These are phyloP conservation scores for Paraconiothyrium sp. DNA, from an alignment of 2,329 filamentous ascomycete genomes.

Conservation along the genomic window DNA sequence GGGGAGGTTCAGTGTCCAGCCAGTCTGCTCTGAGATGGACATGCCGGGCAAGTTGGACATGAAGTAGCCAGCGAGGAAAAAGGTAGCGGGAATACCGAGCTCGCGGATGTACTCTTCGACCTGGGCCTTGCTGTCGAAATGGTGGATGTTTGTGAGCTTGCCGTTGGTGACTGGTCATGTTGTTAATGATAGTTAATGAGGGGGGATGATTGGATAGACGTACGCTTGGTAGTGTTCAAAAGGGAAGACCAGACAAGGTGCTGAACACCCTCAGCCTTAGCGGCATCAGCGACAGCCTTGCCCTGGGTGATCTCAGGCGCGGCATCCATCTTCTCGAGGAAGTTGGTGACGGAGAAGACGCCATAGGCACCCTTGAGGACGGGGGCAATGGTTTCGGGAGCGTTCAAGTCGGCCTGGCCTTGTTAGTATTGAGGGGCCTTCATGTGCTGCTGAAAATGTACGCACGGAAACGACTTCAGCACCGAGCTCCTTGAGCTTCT, in stretches of 20 bases:
- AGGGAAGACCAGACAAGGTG: slow-evolving; percentile 36
- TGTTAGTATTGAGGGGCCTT: not conserved
- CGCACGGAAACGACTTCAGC: slow-evolving; percentile 32
- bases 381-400: slow-evolving; percentile 12
- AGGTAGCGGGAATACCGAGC: slow-evolving; percentile 56
- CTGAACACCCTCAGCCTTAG: slow-evolving; percentile 27
- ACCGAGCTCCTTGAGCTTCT: slow-evolving; percentile 28
- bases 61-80: slow-evolving; percentile 63
- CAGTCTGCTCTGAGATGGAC: slow-evolving; percentile 15
- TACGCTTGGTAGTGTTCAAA: slow-evolving; percentile 27
- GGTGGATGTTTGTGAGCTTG: slow-evolving; percentile 50
- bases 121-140: slow-evolving; percentile 67
- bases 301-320: slow-evolving; percentile 30
- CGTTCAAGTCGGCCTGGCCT: slow-evolving; percentile 19
- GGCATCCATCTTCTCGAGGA: slow-evolving; percentile 26
- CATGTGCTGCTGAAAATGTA: not conserved
- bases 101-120: slow-evolving; percentile 64
- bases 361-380: slow-evolving; percentile 18
- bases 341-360: slow-evolving; percentile 19
- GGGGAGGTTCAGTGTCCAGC: slow-evolving; percentile 16
- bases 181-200: not conserved
- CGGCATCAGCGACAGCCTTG: slow-evolving; percentile 31
- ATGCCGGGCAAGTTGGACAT: slow-evolving; percentile 49
- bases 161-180: slow-evolving; percentile 32
- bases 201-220: not conserved